Evolutionary conservation across 345 rosid genomes (phyloP), one percentile per base, ranked within the genome.

Genomic region (Hibiscus mutabilis): DNA sequence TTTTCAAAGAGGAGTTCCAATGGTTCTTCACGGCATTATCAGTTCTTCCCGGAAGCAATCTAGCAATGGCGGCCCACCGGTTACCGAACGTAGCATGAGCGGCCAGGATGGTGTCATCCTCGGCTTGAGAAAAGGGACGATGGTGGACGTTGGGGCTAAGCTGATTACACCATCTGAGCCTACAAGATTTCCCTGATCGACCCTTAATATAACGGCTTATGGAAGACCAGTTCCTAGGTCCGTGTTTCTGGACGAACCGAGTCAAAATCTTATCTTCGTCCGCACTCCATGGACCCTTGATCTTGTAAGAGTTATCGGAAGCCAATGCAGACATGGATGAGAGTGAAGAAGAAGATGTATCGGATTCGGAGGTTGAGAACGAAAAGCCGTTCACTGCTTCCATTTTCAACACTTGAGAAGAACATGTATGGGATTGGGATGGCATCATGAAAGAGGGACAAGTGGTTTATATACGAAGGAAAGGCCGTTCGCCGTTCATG

Each of bases 241-340:
- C 91, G 14, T 83, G 81, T 46, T 78, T 75, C 19, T 85, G 86
- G 2, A 88, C 88, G 9, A 88, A 83, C 4, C 81, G 78, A 6
- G 88, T 84, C 63, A 88, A 73, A 64, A 86, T 79, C 84, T 79
- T 74, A 75, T 88, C 92, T 68, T 88, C 92, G 59, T 86, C 92
- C 0, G 92, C 86, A 42, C 92, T 88, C 92, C 92, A 88, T 0
- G 89, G 92, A 44, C 92, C 92, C 73, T 84, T 88, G 70, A 88
- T 86, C 66, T 81, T 60, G 19, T 80, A 85, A 13, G 76, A 40
- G 27, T 71, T 84, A 25, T 31, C 60, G 3, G 56, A 16, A 10
- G 31, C 15, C 52, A 79, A 70, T 2, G 76, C 75, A 47, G 78
- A 75, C 14, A 75, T 7, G 8, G 84, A 79, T 11, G 91, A 79